These are phyloP conservation scores for Trichoderma hamatum DNA, from an alignment of 2,329 filamentous ascomycete species.

Conservation along the genomic window DNA sequence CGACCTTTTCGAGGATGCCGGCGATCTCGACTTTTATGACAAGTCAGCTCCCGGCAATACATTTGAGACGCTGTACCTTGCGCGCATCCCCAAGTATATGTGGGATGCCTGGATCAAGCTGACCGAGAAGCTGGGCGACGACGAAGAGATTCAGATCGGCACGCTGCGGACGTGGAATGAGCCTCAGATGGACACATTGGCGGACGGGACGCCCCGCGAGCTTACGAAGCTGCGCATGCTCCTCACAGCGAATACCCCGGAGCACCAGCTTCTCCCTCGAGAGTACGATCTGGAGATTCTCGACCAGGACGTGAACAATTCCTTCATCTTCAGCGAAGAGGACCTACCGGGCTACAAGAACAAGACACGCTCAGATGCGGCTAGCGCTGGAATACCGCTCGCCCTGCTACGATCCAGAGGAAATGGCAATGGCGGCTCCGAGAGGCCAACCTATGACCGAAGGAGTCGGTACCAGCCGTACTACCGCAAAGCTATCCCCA, in stretches of 20 bases:
- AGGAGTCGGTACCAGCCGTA: conserved; percentile 59
- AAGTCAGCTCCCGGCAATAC: conserved; percentile 44
- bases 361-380: conserved; percentile 57
- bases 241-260: conserved; percentile 63
- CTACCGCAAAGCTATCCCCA: conserved; percentile 73
- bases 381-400: conserved; percentile 61
- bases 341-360: conserved; percentile 68
- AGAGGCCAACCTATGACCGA: conserved; percentile 52
- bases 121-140: conserved; percentile 66
- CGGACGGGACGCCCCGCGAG: conserved; percentile 44
- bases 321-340: conserved; percentile 91
- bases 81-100: conserved; percentile 76
- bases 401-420: conserved; percentile 50
- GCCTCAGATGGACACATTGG: conserved; percentile 55
- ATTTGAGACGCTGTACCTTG: conserved; percentile 65
- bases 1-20: conserved; percentile 66
- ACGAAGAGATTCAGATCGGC: conserved; percentile 80
- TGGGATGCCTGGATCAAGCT: conserved; percentile 73
- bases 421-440: conserved; percentile 16
- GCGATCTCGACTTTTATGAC: conserved; percentile 60
- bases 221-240: conserved; percentile 61
- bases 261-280: conserved; percentile 77
- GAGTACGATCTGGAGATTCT: conserved; percentile 81
- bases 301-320: conserved; percentile 71
- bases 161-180: conserved; percentile 66